Conservation (phyloP, 73 alveolate genomes). For the Tetrahymena thermophila region DNA sequence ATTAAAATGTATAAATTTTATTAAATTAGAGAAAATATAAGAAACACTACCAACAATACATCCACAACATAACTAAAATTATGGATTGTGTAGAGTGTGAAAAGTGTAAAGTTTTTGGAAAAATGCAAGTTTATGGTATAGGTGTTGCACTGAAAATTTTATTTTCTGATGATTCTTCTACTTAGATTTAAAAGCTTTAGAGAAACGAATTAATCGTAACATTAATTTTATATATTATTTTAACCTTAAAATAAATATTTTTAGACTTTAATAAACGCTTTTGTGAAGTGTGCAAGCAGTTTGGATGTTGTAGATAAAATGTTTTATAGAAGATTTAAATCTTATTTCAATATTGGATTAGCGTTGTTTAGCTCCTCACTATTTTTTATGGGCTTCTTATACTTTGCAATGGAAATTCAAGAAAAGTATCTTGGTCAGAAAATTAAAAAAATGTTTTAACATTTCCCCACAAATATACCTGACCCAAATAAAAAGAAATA, state of each 20-base stretch:
- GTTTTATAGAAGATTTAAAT: background rate
- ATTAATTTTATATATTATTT: background rate
- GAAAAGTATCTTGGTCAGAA: background rate
- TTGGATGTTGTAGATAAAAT: background rate
- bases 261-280: background rate
- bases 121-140: slow-evolving; percentile 81
- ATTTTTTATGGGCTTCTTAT: background rate
- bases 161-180: slow-evolving; percentile 48
- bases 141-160: slow-evolving; percentile 87
- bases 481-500: background rate
- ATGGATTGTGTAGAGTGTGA: slow-evolving; percentile 92
- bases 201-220: slow-evolving; percentile 66
- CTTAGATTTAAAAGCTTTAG: slow-evolving; percentile 47
- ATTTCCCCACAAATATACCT: background rate
- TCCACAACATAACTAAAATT: slow-evolving; percentile 79
- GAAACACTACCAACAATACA: slow-evolving; percentile 40
- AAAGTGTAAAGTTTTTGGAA: slow-evolving; percentile 88
- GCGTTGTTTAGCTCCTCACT: background rate
- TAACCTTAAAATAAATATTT: background rate
- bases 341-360: background rate
- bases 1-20: background rate
- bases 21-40: slow-evolving; percentile 19
- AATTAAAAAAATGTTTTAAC: background rate
- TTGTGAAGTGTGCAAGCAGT: background rate
- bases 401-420: background rate